phyloP scores from a whole-genome alignment of 2,329 filamentous ascomycete genomes.

The Cryphonectria radicalis region DNA sequence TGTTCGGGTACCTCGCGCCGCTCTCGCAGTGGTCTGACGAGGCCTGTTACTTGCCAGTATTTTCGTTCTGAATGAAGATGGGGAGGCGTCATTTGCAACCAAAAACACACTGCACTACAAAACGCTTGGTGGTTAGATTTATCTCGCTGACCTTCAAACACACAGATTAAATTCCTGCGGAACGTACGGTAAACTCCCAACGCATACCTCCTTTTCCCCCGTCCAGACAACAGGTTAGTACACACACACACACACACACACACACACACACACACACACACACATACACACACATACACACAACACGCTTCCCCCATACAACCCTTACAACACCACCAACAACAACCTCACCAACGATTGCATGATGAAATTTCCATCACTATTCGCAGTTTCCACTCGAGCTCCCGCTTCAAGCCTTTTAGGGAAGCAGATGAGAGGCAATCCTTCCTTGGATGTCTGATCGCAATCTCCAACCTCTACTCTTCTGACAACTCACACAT shows the following conservation, averaged over 20 bases:
- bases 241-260: constrained; percentile 4
- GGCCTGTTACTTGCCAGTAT: constrained; percentile 93
- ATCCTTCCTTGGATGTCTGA: constrained; percentile 81
- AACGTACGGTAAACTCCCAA: too few species aligned
- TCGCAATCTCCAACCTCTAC: constrained; percentile 31
- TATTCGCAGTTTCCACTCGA: constrained; percentile 92
- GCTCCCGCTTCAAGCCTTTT: constrained; percentile 67
- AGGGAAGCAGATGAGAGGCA: constrained; percentile 69
- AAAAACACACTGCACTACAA: background rate
- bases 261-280: constrained; percentile 1
- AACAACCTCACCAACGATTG: background rate
- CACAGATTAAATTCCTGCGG: too few species aligned
- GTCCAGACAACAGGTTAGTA: constrained; percentile 7
- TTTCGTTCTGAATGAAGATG: constrained; percentile 66
- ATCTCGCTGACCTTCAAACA: constrained; percentile 16
- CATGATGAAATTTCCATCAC: constrained; percentile 76
- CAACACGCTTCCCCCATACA: background rate
- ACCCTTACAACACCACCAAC: background rate
- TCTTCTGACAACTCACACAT: constrained; percentile 8
- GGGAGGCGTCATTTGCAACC: background rate
- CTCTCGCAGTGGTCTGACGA: constrained; percentile 49
- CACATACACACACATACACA: constrained; percentile 1
- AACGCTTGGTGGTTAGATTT: background rate
- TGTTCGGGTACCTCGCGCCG: constrained; percentile 60
- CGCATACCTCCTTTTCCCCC: background rate